Conservation (phyloP, 1,284 basidiomycete species). For the Cutaneotrichosporon sp. region DNA sequence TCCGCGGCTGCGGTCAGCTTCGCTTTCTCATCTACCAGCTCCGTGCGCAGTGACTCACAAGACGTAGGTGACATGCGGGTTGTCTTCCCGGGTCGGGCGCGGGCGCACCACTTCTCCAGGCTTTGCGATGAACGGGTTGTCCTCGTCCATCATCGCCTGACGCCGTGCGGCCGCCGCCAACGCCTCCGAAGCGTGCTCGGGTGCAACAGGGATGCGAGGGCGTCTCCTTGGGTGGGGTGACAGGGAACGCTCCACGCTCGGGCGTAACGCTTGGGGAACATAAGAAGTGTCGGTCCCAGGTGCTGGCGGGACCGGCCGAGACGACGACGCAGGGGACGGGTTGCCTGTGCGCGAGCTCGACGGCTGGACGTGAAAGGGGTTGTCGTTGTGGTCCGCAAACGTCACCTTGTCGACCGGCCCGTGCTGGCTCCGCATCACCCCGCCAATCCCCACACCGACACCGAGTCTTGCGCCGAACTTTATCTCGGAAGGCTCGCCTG, state of each 20-base stretch:
- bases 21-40: neutral
- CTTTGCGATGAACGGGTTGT: slow-evolving; percentile 46
- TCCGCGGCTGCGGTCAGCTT: slow-evolving; percentile 29
- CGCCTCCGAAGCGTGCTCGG: neutral
- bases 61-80: slow-evolving; percentile 46
- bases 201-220: neutral
- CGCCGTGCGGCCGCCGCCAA: neutral
- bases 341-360: neutral
- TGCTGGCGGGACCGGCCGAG: slow-evolving; percentile 1
- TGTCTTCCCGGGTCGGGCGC: slow-evolving; percentile 22
- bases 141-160: slow-evolving; percentile 34
- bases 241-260: slow-evolving; percentile 18
- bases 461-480: slow-evolving; percentile 33
- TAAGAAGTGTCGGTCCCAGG: slow-evolving; percentile 23
- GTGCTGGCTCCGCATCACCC: slow-evolving; percentile 25
- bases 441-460: slow-evolving; percentile 48
- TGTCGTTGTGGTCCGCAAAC: slow-evolving; percentile 30
- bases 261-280: slow-evolving; percentile 20
- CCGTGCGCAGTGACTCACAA: slow-evolving; percentile 25
- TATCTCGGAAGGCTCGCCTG: slow-evolving; percentile 2
- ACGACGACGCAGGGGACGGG: neutral
- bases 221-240: slow-evolving; percentile 14
- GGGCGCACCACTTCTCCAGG: slow-evolving; percentile 32
- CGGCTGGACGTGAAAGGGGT: slow-evolving; percentile 37
- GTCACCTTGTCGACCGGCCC: slow-evolving; percentile 34